Percentiles rank a stretch among this genome's conserved stretches.
These are phyloP conservation scores for Metroxylon sagu DNA, from an alignment of 176 grass and related monocot genomes.

Conservation along the genomic window DNA sequence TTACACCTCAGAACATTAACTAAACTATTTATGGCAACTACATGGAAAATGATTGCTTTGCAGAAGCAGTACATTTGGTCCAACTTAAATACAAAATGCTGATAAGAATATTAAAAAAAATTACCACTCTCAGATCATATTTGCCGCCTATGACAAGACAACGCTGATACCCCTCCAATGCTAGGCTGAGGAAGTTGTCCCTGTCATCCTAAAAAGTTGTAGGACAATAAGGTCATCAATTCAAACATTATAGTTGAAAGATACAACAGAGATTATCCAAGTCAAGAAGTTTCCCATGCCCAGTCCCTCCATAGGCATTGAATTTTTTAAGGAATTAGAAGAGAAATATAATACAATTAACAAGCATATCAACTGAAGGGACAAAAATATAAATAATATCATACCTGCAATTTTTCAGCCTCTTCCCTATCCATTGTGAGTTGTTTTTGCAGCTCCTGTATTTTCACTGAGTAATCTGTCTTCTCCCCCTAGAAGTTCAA, in stretches of 20 bases:
- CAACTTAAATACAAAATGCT: conserved; percentile 4
- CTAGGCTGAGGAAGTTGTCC: conserved; percentile 68
- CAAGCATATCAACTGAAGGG: too few species aligned
- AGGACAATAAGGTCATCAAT: too few species aligned
- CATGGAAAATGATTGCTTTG: too few species aligned
- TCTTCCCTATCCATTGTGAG: conserved; percentile 81
- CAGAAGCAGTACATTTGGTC: background rate
- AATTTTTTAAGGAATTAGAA: too few species aligned
- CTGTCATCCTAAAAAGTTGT: conserved; percentile 52
- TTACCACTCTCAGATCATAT: conserved; percentile 92
- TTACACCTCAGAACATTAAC: too few species aligned
- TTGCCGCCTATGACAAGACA: conserved; percentile 76
- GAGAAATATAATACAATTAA: too few species aligned
- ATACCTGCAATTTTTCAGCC: conserved; percentile 79
- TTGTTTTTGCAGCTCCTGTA: conserved; percentile 96
- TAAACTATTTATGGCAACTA: too few species aligned
- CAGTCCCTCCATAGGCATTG: too few species aligned
- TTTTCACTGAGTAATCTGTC: conserved; percentile 78
- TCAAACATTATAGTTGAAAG: too few species aligned
- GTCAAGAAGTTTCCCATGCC: too few species aligned
- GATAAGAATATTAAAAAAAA: background rate
- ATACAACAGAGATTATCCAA: too few species aligned
- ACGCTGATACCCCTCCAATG: conserved; percentile 66
- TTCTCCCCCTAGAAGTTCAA: conserved; percentile 52
- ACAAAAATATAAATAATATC: background rate